Evolutionary conservation across 169 alveolate species (phyloP), one percentile per base, ranked within the genome.

Genomic region (Ichthyophthirius multifiliis): DNA sequence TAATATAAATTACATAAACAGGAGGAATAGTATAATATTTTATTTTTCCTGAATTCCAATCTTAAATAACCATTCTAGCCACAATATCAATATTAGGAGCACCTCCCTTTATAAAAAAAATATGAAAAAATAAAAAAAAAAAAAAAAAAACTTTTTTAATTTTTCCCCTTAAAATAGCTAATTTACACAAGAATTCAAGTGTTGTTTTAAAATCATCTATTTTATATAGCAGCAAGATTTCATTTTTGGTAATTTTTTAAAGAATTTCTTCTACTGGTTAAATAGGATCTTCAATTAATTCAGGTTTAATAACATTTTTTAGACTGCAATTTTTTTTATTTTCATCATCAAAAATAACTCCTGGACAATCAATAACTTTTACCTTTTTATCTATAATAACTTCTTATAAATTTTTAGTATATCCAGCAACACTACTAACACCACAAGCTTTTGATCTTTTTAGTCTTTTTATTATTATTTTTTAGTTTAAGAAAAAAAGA

Each of bases 281-380:
- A 43, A 89, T 85, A 55, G 97, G 97, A 63, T 97, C 98, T 20
- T 93, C 94, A 6, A 97, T 87, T 47, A 91, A 94, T 41, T 95
- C 97, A 41, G 96, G 91, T 78, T 96, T 96, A 16, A 97, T 89
- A 39, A 96, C 89, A 81, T 94, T 92, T 85, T 97, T 91, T 31
- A 96, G 83, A n/a, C 87, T 64, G 20, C 94, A 91, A 75, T 85
- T 87, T 43, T 89, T 90, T 74, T 88, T 84, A 71, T 89, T 88
- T 43, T 94, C 96, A 64, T 88, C 89, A 37, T 88, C 90, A 78
- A 94, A 85, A 62, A 96, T 96, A 65, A 96, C 97, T 30, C 99
- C 99, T n/a, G 99, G 99, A 37, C 98, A 94, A 87, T 97, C 99
- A 20, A 97, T 83, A 82, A 97, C 76, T 62, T 92, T 92, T 3